Conservation (phyloP, 768 basidiomycete species). For the Cyathus striatus region DNA sequence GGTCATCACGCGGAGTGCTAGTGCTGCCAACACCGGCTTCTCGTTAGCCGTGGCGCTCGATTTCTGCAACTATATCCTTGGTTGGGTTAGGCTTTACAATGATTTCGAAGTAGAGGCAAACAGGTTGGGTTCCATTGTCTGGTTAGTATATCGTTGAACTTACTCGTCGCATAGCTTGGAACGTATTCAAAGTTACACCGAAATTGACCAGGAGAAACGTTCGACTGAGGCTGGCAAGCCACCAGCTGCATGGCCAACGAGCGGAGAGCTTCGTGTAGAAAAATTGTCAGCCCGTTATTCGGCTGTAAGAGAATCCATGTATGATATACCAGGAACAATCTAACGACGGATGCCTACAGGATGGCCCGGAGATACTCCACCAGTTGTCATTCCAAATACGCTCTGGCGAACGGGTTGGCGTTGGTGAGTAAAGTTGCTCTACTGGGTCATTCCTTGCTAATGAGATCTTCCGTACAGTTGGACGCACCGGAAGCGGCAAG, state of each 20-base stretch:
- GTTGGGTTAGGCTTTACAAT: slow-evolving; percentile 1
- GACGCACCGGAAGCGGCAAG: slow-evolving; percentile 34
- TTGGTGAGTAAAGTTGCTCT: slow-evolving; percentile 21
- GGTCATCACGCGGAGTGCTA: slow-evolving; percentile 20
- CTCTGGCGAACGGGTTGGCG: slow-evolving; percentile 49
- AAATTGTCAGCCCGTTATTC: slow-evolving; percentile 50
- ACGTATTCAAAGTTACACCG: slow-evolving; percentile 58
- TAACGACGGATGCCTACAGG: slow-evolving; percentile 3
- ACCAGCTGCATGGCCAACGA: slow-evolving; percentile 59
- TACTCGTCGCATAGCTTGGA: slow-evolving; percentile 33
- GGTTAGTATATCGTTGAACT: not conserved
- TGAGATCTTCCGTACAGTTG: slow-evolving; percentile 17
- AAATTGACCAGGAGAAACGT: slow-evolving; percentile 48
- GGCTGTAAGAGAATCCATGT: slow-evolving; percentile 13
- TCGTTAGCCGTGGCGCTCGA: slow-evolving; percentile 51
- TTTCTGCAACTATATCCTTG: slow-evolving; percentile 2
- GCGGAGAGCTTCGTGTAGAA: slow-evolving; percentile 45
- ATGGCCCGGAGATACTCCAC: slow-evolving; percentile 44
- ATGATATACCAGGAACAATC: not conserved
- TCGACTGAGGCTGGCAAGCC: slow-evolving; percentile 33
- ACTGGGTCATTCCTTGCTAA: not conserved
- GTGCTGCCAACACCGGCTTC: slow-evolving; percentile 45
- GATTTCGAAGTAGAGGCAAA: slow-evolving; percentile 2
- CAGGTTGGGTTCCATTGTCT: not conserved
- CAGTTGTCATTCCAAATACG: slow-evolving; percentile 41